These are phyloP conservation scores for Fraxinus ornus DNA, from an alignment of 305 asterid species.

Conservation along the genomic window DNA sequence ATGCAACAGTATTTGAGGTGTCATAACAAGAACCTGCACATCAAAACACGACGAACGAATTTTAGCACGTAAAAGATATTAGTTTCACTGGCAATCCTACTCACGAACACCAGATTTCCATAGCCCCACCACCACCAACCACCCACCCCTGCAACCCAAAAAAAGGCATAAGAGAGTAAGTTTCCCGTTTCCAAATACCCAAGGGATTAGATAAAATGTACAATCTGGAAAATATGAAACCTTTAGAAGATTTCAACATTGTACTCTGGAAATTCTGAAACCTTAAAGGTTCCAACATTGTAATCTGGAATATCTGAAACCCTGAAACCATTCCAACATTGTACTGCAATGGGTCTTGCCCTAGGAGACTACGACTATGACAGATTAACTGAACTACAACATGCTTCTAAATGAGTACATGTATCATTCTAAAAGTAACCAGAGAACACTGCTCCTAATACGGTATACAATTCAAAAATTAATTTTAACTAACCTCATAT, in stretches of 20 bases:
- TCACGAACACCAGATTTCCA: slow-evolving; percentile 6
- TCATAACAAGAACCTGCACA: slow-evolving; percentile 94
- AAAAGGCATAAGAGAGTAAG: slow-evolving; percentile 1
- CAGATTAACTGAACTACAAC: background rate
- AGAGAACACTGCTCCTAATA: slow-evolving; percentile 14
- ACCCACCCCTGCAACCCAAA: background rate
- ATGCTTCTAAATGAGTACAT: background rate
- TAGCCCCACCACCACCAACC: background rate
- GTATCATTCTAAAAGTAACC: slow-evolving; percentile 16
- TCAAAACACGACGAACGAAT: slow-evolving; percentile 18
- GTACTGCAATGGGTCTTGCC: background rate
- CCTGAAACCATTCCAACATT: background rate
- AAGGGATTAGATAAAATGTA: background rate
- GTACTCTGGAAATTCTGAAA: background rate
- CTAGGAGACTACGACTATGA: background rate
- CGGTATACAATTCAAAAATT: slow-evolving; percentile 13
- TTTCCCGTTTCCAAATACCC: background rate
- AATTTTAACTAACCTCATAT: slow-evolving; percentile 68
- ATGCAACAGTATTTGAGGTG: slow-evolving; percentile 81
- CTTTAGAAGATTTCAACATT: background rate
- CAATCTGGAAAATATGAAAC: background rate
- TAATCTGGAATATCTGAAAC: slow-evolving; percentile 8
- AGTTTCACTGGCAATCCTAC: slow-evolving; percentile 8
- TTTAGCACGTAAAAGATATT: slow-evolving; percentile 7
- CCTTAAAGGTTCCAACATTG: background rate